A percentile compares a stretch with the other conserved stretches of the same genome.
Conservation (phyloP, 768 basidiomycete genomes). For the Sporobolomyces phaffii region DNA sequence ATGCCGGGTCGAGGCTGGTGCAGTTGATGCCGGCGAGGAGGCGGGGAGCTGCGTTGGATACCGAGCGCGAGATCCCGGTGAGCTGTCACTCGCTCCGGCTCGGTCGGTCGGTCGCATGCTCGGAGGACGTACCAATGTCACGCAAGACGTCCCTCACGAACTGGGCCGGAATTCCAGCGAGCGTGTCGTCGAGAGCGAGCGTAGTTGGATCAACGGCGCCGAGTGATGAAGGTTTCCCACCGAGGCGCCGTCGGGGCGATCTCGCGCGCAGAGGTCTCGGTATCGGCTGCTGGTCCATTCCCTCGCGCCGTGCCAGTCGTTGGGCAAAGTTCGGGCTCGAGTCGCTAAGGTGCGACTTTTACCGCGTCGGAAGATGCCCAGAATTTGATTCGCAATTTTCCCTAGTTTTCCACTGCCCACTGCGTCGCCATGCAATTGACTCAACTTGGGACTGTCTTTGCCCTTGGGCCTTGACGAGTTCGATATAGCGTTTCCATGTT, state of each 20-base stretch:
- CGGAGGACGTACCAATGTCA: neutral
- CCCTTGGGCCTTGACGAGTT: no score
- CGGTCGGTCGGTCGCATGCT: neutral
- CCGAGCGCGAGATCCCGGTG: neutral
- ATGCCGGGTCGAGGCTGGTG: neutral
- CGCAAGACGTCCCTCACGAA: neutral
- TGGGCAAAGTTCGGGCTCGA: no score
- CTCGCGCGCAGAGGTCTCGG: no score
- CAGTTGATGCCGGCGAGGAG: constrained; percentile 6
- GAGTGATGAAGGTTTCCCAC: neutral
- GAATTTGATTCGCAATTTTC: no score
- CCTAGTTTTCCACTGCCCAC: no score
- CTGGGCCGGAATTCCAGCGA: neutral
- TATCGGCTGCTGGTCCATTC: no score
- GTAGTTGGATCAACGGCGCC: neutral
- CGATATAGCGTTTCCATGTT: no score
- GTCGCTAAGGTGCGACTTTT: no score
- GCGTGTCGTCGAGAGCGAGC: neutral
- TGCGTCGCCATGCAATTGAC: no score
- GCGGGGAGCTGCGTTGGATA: constrained; percentile 7
- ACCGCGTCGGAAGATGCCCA: no score
- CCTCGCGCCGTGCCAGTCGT: no score
- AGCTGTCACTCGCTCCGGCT: neutral
- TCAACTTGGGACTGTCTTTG: no score
- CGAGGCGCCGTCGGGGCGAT: neutral